A percentile compares a stretch with the other conserved stretches of the same genome.
Conservation (phyloP, 495 filamentous ascomycete species). For the Podospora anserina region DNA sequence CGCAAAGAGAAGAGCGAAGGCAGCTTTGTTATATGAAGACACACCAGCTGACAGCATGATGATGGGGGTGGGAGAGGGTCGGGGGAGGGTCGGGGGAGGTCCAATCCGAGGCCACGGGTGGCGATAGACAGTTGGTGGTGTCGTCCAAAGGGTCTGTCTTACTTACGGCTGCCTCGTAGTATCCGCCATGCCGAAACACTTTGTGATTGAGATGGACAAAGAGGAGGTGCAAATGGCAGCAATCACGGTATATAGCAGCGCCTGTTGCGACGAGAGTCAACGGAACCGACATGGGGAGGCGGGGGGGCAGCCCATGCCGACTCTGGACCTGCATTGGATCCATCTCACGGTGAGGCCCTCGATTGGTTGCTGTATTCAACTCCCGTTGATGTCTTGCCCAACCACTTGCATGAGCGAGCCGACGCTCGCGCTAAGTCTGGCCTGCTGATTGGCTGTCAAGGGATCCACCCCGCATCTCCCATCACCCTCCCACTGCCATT, state of each 20-base stretch:
- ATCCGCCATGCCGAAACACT: constrained; percentile 46
- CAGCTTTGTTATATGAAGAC: constrained; percentile 28
- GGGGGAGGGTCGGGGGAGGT: constrained; percentile 3
- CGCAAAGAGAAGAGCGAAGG: constrained; percentile 34
- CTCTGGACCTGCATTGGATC: constrained; percentile 3
- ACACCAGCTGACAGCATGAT: constrained; percentile 33
- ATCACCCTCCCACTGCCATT: background rate
- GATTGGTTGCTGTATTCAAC: constrained; percentile 1
- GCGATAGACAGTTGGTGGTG: constrained; percentile 14
- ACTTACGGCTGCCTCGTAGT: constrained; percentile 34
- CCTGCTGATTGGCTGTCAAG: background rate
- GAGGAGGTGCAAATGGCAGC: constrained; percentile 26
- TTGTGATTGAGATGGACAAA: constrained; percentile 43
- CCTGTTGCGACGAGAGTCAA: constrained; percentile 48
- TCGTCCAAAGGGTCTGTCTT: constrained; percentile 13
- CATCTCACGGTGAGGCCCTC: constrained; percentile 10
- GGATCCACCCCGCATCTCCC: background rate
- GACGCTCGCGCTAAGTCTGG: constrained; percentile 6
- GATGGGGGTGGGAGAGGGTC: constrained; percentile 14
- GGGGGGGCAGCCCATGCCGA: constrained; percentile 13
- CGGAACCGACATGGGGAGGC: constrained; percentile 28
- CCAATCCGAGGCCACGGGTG: constrained; percentile 15
- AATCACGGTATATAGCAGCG: constrained; percentile 51
- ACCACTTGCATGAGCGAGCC: constrained; percentile 5
- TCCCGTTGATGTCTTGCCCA: background rate